These are phyloP conservation scores for Pseudisothecium myosuroides DNA, from an alignment of 225 moss, liverwort and hornwort genomes.

Conservation along the genomic window DNA sequence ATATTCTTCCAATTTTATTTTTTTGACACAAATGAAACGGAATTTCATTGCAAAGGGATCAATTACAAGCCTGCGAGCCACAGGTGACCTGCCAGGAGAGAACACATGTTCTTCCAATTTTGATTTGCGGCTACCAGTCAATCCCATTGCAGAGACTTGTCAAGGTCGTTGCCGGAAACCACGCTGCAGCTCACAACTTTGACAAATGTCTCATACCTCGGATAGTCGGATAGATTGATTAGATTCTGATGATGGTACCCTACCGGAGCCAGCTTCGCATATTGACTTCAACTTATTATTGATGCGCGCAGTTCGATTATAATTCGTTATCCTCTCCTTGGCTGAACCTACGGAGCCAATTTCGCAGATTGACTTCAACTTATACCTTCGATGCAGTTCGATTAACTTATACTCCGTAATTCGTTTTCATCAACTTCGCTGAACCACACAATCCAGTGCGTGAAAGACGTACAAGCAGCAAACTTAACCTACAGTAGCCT, in stretches of 20 bases:
- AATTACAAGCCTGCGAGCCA: no score
- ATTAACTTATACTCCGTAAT: no score
- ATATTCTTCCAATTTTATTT: not conserved
- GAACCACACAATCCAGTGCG: not conserved
- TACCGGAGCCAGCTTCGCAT: not conserved
- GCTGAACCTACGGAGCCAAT: not conserved
- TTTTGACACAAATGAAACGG: no score
- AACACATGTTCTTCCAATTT: not conserved
- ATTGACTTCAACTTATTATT: not conserved
- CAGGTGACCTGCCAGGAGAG: no score
- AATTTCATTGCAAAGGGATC: no score
- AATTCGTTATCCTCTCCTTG: no score
- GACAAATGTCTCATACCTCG: not conserved
- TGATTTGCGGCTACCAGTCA: not conserved
- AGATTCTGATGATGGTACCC: not conserved
- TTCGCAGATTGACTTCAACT: not conserved
- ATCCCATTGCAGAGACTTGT: not conserved
- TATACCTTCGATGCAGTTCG: not conserved
- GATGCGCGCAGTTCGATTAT: no score
- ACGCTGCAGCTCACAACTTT: not conserved
- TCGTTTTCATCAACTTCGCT: no score
- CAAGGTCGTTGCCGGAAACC: not conserved
- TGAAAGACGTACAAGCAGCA: not conserved
- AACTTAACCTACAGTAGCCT: no score
- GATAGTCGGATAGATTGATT: no score